Evolutionary conservation across 305 asterid genomes (phyloP).

Genomic region (Rubia tinctorum): DNA sequence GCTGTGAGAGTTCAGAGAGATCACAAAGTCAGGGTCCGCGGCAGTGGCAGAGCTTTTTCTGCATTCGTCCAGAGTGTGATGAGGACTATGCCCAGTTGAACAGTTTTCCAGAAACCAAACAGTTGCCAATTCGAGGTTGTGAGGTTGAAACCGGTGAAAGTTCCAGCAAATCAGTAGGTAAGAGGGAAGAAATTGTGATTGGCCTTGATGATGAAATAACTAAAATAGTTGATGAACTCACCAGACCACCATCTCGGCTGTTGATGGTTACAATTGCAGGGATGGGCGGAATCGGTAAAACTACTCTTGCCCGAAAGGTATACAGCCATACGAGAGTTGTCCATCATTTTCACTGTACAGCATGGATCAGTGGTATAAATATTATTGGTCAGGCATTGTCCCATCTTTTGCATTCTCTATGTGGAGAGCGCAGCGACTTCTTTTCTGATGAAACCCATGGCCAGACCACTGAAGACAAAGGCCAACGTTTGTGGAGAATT

Average conservation of each 20-base stretch:
- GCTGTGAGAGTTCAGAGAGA: background rate
- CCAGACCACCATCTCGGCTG: background rate
- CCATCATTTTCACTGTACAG: background rate
- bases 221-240: constrained; percentile 1
- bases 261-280: background rate
- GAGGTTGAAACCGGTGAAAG: background rate
- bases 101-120: background rate
- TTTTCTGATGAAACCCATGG: background rate
- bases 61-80: background rate
- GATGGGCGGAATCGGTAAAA: constrained; percentile 11
- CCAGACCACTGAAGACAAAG: background rate
- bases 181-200: background rate
- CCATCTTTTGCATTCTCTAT: background rate
- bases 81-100: background rate
- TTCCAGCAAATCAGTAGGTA: background rate
- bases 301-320: constrained; percentile 6
- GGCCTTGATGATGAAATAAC: background rate
- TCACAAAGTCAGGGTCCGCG: background rate
- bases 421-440: background rate
- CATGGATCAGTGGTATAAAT: background rate
- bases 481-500: background rate
- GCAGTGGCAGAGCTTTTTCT: background rate
- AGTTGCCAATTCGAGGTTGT: background rate
- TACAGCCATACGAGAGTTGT: background rate
- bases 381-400: background rate